These are phyloP conservation scores for Medicago ruthenica DNA, from an alignment of 306 rosid species.

Conservation along the genomic window DNA sequence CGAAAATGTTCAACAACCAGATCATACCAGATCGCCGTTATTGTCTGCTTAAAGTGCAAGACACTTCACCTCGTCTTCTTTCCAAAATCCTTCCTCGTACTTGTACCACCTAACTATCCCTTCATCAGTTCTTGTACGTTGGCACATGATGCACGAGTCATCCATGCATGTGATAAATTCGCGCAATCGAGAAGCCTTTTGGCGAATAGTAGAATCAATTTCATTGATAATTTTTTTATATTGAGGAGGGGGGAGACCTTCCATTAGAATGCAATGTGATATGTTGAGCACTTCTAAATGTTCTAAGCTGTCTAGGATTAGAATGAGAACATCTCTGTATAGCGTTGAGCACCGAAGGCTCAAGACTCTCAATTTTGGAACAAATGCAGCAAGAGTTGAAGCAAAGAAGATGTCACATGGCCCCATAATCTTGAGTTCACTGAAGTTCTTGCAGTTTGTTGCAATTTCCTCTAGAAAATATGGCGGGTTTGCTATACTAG, in stretches of 20 bases:
- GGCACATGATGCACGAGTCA: constrained; percentile 71
- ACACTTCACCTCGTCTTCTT: constrained; percentile 65
- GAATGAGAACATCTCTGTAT: constrained; percentile 56
- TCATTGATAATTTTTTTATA: constrained; percentile 44
- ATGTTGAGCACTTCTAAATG: constrained; percentile 78
- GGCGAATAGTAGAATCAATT: constrained; percentile 54
- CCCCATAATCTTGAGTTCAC: constrained; percentile 84
- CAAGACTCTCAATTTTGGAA: constrained; percentile 71
- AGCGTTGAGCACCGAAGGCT: constrained; percentile 74
- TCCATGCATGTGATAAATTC: constrained; percentile 69
- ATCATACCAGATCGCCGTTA: constrained; percentile 26
- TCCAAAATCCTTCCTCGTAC: constrained; percentile 79
- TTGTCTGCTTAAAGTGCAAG: constrained; percentile 53
- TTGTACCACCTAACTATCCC: constrained; percentile 88
- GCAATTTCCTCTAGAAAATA: constrained; percentile 72
- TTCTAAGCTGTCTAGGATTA: constrained; percentile 55
- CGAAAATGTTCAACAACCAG: constrained; percentile 31
- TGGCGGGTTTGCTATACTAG: constrained; percentile 69
- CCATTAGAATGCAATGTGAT: constrained; percentile 67
- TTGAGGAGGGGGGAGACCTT: constrained; percentile 54
- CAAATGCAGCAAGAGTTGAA: constrained; percentile 49
- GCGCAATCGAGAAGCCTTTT: constrained; percentile 68
- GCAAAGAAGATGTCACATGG: constrained; percentile 68
- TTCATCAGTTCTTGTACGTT: constrained; percentile 66
- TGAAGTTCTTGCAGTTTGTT: constrained; percentile 64